Evolutionary conservation across 495 filamentous ascomycete species (phyloP), one percentile per base, ranked within the genome.

Genomic region (Jackrogersella multiformis): DNA sequence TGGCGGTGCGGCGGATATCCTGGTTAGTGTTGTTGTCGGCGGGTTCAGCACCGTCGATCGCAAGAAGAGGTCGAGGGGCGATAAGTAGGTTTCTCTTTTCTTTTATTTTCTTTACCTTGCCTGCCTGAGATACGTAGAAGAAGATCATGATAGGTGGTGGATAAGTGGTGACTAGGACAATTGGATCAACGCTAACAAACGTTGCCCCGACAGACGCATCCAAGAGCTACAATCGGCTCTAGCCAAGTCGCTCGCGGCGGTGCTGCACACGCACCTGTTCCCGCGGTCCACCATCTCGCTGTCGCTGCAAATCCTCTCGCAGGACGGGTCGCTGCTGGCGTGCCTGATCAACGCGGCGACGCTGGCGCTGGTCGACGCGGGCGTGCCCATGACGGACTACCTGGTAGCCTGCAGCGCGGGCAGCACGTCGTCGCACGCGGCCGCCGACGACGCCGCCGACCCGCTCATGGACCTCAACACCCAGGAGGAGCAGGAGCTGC

Each of bases 301-400:
- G 21, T 87, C 88, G 4, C 80, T 99, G 4, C 92, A 94, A 72
- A 85, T 99, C 12, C 87, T 99, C n/a, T 90, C 88, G 0, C 87
- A 93, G 59, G 95, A 99, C 78, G 95, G 95, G 28, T 92, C 91
- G 2, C 82, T 99, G 0, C 89, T 99, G 24, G 93, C 96, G 0
- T 87, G 92, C 0, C 92, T 91, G 15, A 82, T 97, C 67, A 99
- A 99, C 70, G 96, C 95, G 8, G 88, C 91, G 0, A 97, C 94
- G 0, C 86, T 99, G 10, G 95, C 96, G 0, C 87, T 97, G 18
- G 88, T 97, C 46, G 95, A 98, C 73, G 96, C 96, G 2, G 95
- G 95, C 26, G 87, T 99, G 23, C 95, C 96, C 34, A 97, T 97
- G 93, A 84, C 85, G 2, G 92, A 95, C 70, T 94, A 97, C 70